Base-by-base conservation (phyloP, 2,329 filamentous ascomycete genomes). In the Teratosphaeria pseudoeucalypti region DNA sequence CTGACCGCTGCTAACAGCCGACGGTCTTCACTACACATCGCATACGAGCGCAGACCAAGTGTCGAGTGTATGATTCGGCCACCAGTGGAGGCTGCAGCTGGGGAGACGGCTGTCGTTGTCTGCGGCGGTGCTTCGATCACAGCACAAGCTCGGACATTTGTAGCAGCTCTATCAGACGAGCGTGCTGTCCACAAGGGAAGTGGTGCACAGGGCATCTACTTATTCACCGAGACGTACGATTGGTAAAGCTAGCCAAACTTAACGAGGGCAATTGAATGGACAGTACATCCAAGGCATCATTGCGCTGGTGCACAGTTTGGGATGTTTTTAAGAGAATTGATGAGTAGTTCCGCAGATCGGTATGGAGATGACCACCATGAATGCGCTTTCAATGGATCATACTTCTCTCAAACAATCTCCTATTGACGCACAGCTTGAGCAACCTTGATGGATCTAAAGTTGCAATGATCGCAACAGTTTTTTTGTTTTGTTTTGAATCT, bases 131-230 rank as follows among this genome's bases (percentile, higher is more conserved):
- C 72, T 1, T 79, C 81, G 0, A 67, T 87, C 54, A 78, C 81
- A 3, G 76, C 79, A n/a, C 77, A 81, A 62, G 80, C 83, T 5
- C 77, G 83, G 59, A 78, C 75, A 14, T 78, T 75, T 58, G 82
- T 83, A 0, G 82, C 82, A 2, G 75, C 68, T 9, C 65, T 87
- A 52, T 84, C 82, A 63, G 84, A 88, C 68, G 85, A 87, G 70
- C 75, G 85, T 34, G 85, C 83, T 3, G 83, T 87, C 52, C 84
- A 86, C 65, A 87, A 87, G 69, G 85, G 85, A 2, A 86, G 82
- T 0, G 84, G 83, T 0, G 85, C 85, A 14, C 83, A 86, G 68
- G 85, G 84, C 0, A 81, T 86, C 32, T 85, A 80, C 68, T 68
- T 85, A 34, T 82, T 85, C 71, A 79, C 79, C 0, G 84, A 86